These are phyloP conservation scores for Bidens hawaiensis DNA, from an alignment of 140 eudicot genomes.

Conservation along the genomic window DNA sequence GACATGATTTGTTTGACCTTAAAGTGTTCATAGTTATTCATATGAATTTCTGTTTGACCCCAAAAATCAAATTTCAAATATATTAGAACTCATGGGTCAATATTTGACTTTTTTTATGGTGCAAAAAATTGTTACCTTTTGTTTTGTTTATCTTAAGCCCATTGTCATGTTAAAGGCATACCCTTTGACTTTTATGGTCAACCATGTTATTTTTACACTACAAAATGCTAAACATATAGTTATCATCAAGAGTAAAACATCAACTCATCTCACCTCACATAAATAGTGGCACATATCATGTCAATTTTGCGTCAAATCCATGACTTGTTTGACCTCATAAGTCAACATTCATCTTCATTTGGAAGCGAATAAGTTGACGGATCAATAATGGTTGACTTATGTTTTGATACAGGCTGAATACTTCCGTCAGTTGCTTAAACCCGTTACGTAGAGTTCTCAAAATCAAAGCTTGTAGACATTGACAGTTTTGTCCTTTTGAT, in stretches of 20 bases:
- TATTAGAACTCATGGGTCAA: neutral
- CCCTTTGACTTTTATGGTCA: constrained; percentile 2
- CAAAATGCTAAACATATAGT: neutral
- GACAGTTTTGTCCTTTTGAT: constrained; percentile 18
- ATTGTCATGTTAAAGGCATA: neutral
- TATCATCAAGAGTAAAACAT: neutral
- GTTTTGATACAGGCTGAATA: constrained; percentile 68
- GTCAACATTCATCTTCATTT: neutral
- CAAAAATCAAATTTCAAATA: neutral
- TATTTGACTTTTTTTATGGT: neutral
- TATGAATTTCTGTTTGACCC: neutral
- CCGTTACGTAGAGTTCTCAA: constrained; percentile 71
- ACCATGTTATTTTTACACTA: neutral
- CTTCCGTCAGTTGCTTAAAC: constrained; percentile 87
- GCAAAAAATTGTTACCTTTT: neutral
- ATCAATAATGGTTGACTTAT: constrained; percentile 6
- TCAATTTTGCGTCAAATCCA: neutral
- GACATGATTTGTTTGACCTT: neutral
- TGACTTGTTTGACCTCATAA: neutral
- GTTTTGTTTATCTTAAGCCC: neutral
- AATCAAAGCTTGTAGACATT: constrained; percentile 25
- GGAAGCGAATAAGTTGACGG: neutral
- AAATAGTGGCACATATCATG: neutral
- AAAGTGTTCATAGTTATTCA: neutral
- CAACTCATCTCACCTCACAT: neutral